Evolutionary conservation across 2,329 filamentous ascomycete species (phyloP), one percentile per base, ranked within the genome.

Genomic region (Metarhizium sp.): DNA sequence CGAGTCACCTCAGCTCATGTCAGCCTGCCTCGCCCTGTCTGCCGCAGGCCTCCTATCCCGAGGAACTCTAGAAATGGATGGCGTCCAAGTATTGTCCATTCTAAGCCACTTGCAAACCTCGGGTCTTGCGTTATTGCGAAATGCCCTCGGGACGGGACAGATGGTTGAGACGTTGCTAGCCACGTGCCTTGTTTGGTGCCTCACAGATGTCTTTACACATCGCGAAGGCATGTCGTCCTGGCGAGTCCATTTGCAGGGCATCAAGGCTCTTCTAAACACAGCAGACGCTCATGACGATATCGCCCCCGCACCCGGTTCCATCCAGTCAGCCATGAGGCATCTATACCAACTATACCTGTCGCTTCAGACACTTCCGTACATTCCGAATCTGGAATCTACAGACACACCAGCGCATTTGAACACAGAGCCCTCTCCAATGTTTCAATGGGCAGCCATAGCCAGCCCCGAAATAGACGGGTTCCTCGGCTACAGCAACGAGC

Each of bases 171-270:
- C 60, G 2, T 7, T 66, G 0, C 54, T 67, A 4, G 63, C 62
- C 1, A 67, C 65, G 0, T 67, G 64, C 29, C 60, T 67, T 3
- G 64, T 67, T 5, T 67, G 64, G 65, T 67, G 65, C 18, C 52
- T 67, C 1, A 61, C 64, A 1, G 65, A 67, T 18, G 64, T 67
- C 0, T 67, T 67, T 8, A 59, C 63, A 0, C 63, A 59, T 0
- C 55, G 59, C 1, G 63, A 62, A 10, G 64, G 60, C 0, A 56
- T 62, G 20, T 59, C 58, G 0, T 57, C 61, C 1, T 67, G 64
- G 65, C 58, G 58, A 0, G 60, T 66, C 1, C 65, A 67, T 30
- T n/a, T 67, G 0, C 59, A 62, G 3, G 65, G 65, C 0, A 61
- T 67, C 14, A 66, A 60, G 1, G 65, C 65, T 1, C 51, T 67